A percentile compares a stretch with the other conserved stretches of the same genome.
These are phyloP conservation scores for Russula brevipes DNA, from an alignment of 768 basidiomycete genomes.

Conservation along the genomic window DNA sequence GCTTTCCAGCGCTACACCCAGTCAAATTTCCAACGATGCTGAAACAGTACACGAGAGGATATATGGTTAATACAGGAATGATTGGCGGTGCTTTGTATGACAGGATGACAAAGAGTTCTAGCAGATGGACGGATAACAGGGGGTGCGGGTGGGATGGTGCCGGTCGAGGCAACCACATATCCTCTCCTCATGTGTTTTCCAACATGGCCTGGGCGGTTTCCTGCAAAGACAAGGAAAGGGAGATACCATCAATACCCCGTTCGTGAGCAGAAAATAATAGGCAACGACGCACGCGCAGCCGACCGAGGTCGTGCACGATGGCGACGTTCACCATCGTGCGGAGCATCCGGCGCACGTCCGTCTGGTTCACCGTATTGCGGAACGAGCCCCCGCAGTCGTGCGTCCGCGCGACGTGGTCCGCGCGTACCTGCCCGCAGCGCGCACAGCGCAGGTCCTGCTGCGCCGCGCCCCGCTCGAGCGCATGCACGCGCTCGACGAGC, in stretches of 20 bases:
- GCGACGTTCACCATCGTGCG: conserved; percentile 82
- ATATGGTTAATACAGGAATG: background rate
- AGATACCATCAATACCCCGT: background rate
- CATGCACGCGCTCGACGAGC: conserved; percentile 69
- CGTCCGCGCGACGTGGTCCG: conserved; percentile 78
- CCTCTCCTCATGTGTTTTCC: conserved; percentile 16
- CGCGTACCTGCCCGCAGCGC: conserved; percentile 87
- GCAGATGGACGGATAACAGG: background rate
- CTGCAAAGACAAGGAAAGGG: background rate
- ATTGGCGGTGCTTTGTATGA: background rate
- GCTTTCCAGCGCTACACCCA: background rate
- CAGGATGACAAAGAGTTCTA: background rate
- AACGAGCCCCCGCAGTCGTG: conserved; percentile 89
- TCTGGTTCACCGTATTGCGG: conserved; percentile 63
- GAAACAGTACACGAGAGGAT: background rate
- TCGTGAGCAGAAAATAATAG: background rate
- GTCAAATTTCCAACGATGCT: background rate
- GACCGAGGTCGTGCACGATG: conserved; percentile 59
- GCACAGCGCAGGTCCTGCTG: conserved; percentile 87
- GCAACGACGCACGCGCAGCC: conserved; percentile 53
- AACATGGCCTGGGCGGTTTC: conserved; percentile 22
- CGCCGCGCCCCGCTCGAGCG: conserved; percentile 66
- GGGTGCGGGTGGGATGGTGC: no score
- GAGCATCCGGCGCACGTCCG: conserved; percentile 65
- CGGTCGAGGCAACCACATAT: no score